Percentiles rank a stretch among this genome's conserved stretches.
phyloP scores from a whole-genome alignment of 768 basidiomycete species.

The Phanerochaete carnosa region DNA sequence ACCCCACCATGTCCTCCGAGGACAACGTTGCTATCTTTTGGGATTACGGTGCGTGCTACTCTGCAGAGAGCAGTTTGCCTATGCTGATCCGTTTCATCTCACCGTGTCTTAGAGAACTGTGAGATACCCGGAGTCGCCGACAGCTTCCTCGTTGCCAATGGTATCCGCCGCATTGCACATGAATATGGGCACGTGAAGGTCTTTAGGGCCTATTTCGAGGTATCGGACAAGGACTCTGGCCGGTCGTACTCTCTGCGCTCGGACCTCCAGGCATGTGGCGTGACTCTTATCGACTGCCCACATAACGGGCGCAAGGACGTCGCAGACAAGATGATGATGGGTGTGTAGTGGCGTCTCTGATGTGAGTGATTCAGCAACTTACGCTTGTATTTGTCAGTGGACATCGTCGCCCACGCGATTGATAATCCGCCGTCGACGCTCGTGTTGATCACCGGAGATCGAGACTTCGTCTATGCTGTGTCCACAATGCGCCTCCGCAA shows the following conservation, averaged over 20 bases:
- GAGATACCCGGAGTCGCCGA: constrained; percentile 32
- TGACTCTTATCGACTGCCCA: constrained; percentile 35
- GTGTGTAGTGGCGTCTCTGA: constrained; percentile 22
- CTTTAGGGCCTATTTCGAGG: constrained; percentile 54
- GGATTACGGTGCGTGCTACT: constrained; percentile 36
- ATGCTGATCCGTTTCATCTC: constrained; percentile 27
- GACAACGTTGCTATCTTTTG: constrained; percentile 34
- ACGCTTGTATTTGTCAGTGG: constrained; percentile 42
- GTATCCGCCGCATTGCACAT: constrained; percentile 42
- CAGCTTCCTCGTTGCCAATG: constrained; percentile 40
- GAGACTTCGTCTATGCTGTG: constrained; percentile 63
- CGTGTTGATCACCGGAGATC: constrained; percentile 63
- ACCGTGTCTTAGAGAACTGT: constrained; percentile 33
- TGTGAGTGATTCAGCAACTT: background rate
- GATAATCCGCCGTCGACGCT: constrained; percentile 54
- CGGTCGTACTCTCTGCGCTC: constrained; percentile 35
- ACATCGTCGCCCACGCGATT: constrained; percentile 65
- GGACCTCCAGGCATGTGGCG: constrained; percentile 47
- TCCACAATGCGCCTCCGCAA: constrained; percentile 38
- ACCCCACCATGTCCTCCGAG: constrained; percentile 1
- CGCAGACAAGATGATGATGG: constrained; percentile 50
- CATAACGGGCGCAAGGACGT: constrained; percentile 29
- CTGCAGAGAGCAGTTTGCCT: background rate
- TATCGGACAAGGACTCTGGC: constrained; percentile 34
- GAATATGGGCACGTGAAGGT: constrained; percentile 43